Base-by-base conservation (phyloP, 768 basidiomycete genomes). In the Mycena metata region DNA sequence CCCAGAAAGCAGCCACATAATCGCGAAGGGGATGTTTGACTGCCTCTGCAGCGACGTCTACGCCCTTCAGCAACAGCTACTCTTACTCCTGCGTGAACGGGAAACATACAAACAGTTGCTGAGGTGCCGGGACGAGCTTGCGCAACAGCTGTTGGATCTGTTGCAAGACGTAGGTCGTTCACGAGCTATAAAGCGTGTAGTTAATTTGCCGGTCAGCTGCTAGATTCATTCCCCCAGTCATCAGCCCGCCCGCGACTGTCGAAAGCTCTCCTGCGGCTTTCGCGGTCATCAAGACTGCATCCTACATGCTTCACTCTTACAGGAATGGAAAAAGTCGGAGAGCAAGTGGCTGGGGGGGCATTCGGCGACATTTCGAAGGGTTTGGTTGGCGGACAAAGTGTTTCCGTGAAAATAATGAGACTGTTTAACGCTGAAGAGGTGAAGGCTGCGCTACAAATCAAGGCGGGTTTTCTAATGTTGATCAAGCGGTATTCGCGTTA, bases 401-500 rank as follows among this genome's bases (percentile, higher is more conserved):
- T 74, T 24, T 71, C 73, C 0, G 65, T 74, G 15, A 74, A 74
- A 47, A 45, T 64, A 2, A 57, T 72, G 64, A 51, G 66, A 39
- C 8, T 72, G 0, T 69, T 69, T 36, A 41, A 13, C 36, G 49
- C 60, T 36, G 26, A 33, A 11, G 67, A 66, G 3, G 43, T 70
- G 11, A 50, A 62, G 17, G 56, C 45, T 39, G 47, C 70, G 13
- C 15, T 63, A 17, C 55, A 67, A 59, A 60, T 67, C 15, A 60
- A 39, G 39, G 39, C 11, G 39, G 39, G 39, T n/a, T 16, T 24
- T 39, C 42, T 30, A 43, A 52, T 60, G 9, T n/a, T n/a, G 21
- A 39, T n/a, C n/a, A n/a, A n/a, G n/a, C n/a, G n/a, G n/a, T n/a
- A n/a, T n/a, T n/a, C n/a, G n/a, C n/a, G n/a, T 30, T 30, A 30